Conservation (phyloP, 768 basidiomycete species). For the Mycena kentingensis region DNA sequence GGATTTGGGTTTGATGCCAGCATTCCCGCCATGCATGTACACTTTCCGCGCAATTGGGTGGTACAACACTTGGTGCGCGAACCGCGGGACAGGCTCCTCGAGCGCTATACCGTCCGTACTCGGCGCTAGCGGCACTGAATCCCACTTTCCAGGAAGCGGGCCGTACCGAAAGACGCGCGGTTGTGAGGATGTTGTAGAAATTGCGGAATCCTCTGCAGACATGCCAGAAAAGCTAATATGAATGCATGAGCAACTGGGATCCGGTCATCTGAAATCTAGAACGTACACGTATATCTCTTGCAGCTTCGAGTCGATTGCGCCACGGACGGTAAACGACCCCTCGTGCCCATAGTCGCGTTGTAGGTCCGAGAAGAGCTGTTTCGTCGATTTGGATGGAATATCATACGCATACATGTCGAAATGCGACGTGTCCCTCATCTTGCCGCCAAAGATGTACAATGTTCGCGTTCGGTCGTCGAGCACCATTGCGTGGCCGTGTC, state of each 20-base stretch:
- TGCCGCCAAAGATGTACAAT: constrained; percentile 76
- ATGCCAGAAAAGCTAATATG: constrained; percentile 61
- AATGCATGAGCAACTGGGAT: neutral
- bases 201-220: constrained; percentile 45
- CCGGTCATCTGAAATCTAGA: neutral
- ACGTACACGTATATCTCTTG: constrained; percentile 76
- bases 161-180: constrained; percentile 73
- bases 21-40: constrained; percentile 80
- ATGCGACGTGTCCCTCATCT: constrained; percentile 64
- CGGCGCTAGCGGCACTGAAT: constrained; percentile 47
- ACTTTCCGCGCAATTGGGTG: constrained; percentile 55
- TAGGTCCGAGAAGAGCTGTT: constrained; percentile 67
- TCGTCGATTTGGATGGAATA: constrained; percentile 54
- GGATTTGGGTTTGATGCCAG: constrained; percentile 40
- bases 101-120: constrained; percentile 13
- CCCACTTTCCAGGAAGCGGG: constrained; percentile 65
- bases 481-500: constrained; percentile 82
- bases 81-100: constrained; percentile 60
- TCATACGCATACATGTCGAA: constrained; percentile 80
- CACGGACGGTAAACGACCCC: constrained; percentile 73
- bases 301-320: constrained; percentile 62
- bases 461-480: constrained; percentile 59
- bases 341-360: constrained; percentile 64
- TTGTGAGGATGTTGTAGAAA: constrained; percentile 49
- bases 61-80: constrained; percentile 80